A percentile compares a stretch with the other conserved stretches of the same genome.
phyloP scores from a whole-genome alignment of 1,284 basidiomycete species.

The Melampsora americana region DNA sequence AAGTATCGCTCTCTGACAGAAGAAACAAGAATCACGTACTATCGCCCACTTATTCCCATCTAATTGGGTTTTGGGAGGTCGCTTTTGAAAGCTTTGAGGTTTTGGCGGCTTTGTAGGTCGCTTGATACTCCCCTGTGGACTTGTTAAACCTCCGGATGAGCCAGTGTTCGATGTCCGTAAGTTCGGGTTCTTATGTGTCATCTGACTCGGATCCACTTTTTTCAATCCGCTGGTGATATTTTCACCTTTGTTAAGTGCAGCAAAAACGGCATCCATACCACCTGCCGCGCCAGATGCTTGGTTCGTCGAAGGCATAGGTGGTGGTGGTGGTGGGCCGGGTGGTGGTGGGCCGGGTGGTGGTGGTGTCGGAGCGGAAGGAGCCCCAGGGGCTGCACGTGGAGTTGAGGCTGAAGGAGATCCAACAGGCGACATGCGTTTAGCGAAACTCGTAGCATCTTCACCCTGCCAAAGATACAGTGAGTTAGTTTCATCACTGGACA shows the following conservation, averaged over 20 bases:
- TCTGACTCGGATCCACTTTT: conserved; percentile 91
- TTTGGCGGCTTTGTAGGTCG: conserved; percentile 69
- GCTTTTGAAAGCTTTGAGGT: conserved; percentile 74
- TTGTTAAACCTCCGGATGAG: conserved; percentile 12
- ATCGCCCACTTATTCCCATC: conserved; percentile 94
- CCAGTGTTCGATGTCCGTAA: conserved; percentile 65
- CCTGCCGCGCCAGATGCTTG: conserved; percentile 57
- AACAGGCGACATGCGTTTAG: conserved; percentile 16
- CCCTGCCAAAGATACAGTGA: conserved; percentile 47
- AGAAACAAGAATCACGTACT: conserved; percentile 59
- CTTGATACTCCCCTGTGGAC: neutral
- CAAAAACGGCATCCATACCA: conserved; percentile 83
- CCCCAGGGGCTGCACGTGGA: neutral
- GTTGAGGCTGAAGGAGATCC: neutral
- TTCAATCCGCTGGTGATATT: conserved; percentile 83
- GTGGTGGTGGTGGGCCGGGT: conserved; percentile 60
- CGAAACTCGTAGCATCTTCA: conserved; percentile 49
- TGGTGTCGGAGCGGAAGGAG: conserved; percentile 49
- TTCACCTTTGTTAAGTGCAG: conserved; percentile 83
- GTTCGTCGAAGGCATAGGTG: conserved; percentile 56
- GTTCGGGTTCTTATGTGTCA: conserved; percentile 98
- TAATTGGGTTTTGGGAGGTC: conserved; percentile 82
- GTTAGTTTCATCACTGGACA: neutral
- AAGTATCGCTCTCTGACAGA: neutral
- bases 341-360: conserved; percentile 62